Conservation (phyloP, 306 rosid species). For the Trifolium pratense region DNA sequence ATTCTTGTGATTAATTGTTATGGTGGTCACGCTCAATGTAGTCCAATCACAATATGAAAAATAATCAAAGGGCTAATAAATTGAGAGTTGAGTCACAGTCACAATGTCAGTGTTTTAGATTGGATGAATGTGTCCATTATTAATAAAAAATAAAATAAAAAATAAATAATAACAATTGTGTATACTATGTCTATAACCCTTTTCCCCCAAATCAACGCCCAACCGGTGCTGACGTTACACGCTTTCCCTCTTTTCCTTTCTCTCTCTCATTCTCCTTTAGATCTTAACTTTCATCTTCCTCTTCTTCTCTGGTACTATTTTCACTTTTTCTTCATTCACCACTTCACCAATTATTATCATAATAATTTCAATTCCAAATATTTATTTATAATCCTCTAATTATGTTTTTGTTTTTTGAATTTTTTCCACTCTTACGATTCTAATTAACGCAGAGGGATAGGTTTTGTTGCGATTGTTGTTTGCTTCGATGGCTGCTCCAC, state of each 20-base stretch:
- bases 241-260: slow-evolving; percentile 36
- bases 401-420: background rate
- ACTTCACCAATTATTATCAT: background rate
- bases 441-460: slow-evolving; percentile 29
- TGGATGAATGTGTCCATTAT: no score
- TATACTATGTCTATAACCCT: no score
- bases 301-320: slow-evolving; percentile 44
- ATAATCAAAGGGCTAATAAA: no score
- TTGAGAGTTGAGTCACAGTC: no score
- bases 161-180: no score
- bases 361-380: background rate
- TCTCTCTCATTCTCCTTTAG: slow-evolving; percentile 39
- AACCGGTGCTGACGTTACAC: slow-evolving; percentile 56
- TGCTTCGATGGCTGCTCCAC: slow-evolving; percentile 78
- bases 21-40: no score
- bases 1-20: no score
- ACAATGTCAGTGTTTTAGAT: no score
- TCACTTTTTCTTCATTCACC: background rate
- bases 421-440: slow-evolving; percentile 18
- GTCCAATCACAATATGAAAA: no score
- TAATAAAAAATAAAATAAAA: no score
- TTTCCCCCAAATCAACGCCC: slow-evolving; percentile 51
- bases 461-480: slow-evolving; percentile 30
- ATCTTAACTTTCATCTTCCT: slow-evolving; percentile 46
- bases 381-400: background rate